These are phyloP conservation scores for Cryptosporidium parvum DNA, from an alignment of 169 alveolate species.

Conservation along the genomic window DNA sequence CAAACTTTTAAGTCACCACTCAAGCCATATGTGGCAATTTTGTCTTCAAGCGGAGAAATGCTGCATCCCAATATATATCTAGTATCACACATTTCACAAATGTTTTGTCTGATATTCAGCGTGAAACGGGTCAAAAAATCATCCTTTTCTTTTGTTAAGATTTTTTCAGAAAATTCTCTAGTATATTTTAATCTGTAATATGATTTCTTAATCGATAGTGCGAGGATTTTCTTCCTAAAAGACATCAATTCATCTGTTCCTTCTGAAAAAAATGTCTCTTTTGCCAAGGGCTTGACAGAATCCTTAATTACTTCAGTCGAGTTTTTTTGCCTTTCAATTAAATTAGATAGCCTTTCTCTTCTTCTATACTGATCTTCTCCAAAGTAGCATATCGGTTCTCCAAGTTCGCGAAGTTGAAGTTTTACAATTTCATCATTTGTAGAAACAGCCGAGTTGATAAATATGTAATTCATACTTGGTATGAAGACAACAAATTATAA, in stretches of 20 bases:
- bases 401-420: constrained; percentile 53
- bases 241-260: constrained; percentile 16
- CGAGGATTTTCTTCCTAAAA: constrained; percentile 32
- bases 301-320: neutral
- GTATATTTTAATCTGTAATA: constrained; percentile 38
- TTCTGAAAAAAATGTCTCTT: constrained; percentile 45
- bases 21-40: constrained; percentile 53
- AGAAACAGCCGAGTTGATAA: constrained; percentile 17
- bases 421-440: constrained; percentile 62
- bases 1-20: constrained; percentile 47
- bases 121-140: constrained; percentile 1
- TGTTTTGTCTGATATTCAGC: constrained; percentile 1
- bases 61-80: constrained; percentile 44
- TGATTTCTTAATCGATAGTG: constrained; percentile 31
- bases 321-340: neutral
- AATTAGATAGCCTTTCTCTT: constrained; percentile 38
- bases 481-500: neutral
- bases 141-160: neutral
- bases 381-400: constrained; percentile 68
- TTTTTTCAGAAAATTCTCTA: constrained; percentile 5
- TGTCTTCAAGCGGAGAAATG: constrained; percentile 33
- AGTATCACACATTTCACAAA: constrained; percentile 57
- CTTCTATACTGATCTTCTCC: constrained; percentile 61
- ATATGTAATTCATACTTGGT: neutral
- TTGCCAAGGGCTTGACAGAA: neutral